Evolutionary conservation across 2,329 filamentous ascomycete species (phyloP).

Genomic region (Capronia americana): DNA sequence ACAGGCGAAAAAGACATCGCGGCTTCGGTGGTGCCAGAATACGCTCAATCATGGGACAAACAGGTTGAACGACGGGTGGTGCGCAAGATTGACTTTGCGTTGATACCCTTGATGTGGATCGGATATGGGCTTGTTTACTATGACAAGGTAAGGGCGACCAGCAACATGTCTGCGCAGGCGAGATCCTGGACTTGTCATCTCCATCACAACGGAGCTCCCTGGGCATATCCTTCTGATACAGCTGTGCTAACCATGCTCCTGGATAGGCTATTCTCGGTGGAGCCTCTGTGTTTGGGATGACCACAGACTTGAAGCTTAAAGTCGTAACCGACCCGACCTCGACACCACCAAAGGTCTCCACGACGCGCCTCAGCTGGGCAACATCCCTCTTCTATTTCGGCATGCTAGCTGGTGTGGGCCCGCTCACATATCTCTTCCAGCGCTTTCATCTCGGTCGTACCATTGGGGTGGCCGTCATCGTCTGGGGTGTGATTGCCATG

Average conservation of each 20-base stretch:
- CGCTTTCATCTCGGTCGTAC: constrained; percentile 68
- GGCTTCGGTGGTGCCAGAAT: constrained; percentile 65
- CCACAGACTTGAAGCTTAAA: constrained; percentile 67
- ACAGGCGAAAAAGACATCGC: constrained; percentile 60
- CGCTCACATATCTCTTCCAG: constrained; percentile 73
- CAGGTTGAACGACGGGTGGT: constrained; percentile 63
- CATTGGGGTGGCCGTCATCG: constrained; percentile 66
- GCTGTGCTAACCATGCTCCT: neutral
- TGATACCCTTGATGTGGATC: constrained; percentile 72
- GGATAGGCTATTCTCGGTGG: constrained; percentile 72
- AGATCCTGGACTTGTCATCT: neutral
- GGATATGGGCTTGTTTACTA: constrained; percentile 73
- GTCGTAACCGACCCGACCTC: constrained; percentile 56
- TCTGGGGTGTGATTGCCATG: constrained; percentile 70
- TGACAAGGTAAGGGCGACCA: constrained; percentile 60
- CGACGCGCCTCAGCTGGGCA: constrained; percentile 74
- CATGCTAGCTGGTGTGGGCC: constrained; percentile 75
- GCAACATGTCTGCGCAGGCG: neutral
- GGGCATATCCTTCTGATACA: neutral
- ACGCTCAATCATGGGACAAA: constrained; percentile 61
- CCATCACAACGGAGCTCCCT: neutral
- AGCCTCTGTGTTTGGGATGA: constrained; percentile 78
- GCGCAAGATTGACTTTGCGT: constrained; percentile 69
- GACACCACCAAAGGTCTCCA: constrained; percentile 65
- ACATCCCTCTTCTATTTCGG: constrained; percentile 76